Evolutionary conservation across 2,329 filamentous ascomycete species (phyloP).

Genomic region (Fonsecaea pugnacius): DNA sequence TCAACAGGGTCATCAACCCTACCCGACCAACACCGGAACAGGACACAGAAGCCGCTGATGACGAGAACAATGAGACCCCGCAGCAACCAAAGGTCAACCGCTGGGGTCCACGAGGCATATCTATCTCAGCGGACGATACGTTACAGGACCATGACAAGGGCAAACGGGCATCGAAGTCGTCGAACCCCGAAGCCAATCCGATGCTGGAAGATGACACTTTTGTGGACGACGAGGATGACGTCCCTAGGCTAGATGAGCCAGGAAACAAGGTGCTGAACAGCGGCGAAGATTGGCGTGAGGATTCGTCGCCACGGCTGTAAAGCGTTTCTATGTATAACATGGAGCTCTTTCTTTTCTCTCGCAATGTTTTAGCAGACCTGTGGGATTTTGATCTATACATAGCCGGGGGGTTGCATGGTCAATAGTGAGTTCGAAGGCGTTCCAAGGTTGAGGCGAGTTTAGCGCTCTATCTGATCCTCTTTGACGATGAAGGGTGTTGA

Average conservation of each 20-base stretch:
- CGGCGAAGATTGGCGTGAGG: conserved; percentile 33
- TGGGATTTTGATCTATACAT: background rate
- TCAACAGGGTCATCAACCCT: conserved; percentile 69
- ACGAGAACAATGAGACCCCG: conserved; percentile 22
- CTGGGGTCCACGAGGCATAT: conserved; percentile 64
- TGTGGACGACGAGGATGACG: conserved; percentile 36
- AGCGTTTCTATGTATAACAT: conserved; percentile 19
- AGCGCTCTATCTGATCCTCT: background rate
- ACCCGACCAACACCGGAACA: conserved; percentile 32
- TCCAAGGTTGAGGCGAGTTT: background rate
- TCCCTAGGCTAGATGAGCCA: conserved; percentile 27
- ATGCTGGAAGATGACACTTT: conserved; percentile 37
- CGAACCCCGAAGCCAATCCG: conserved; percentile 25
- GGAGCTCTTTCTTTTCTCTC: background rate
- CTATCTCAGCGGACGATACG: conserved; percentile 63
- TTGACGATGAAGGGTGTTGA: background rate
- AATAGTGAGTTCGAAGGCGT: background rate
- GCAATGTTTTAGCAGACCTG: background rate
- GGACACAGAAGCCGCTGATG: conserved; percentile 37
- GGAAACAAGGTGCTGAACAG: conserved; percentile 35
- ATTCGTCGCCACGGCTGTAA: conserved; percentile 14
- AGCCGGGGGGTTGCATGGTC: background rate
- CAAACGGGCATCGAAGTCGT: conserved; percentile 16
- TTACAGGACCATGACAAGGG: conserved; percentile 39
- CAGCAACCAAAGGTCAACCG: conserved; percentile 44